phyloP scores from a whole-genome alignment of 257 asterid genomes.

The Ocimum tenuiflorum region DNA sequence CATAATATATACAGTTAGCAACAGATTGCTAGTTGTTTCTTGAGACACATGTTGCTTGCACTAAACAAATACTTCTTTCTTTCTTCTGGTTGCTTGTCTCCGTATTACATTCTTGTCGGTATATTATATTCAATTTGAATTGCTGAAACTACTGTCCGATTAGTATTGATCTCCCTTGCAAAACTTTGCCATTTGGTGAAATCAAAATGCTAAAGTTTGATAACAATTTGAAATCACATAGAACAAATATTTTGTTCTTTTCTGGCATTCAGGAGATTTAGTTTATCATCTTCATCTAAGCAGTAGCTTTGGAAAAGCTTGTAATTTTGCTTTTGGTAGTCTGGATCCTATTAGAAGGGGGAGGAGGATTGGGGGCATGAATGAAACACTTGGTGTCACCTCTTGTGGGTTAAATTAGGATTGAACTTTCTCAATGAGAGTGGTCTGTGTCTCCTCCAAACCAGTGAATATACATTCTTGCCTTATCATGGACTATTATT shows the following conservation, averaged over 20 bases:
- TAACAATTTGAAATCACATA: neutral
- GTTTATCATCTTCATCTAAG: neutral
- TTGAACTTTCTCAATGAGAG: neutral
- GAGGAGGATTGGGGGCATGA: neutral
- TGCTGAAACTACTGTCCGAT: no score
- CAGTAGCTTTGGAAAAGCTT: constrained; percentile 5
- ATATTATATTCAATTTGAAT: neutral
- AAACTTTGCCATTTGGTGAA: neutral
- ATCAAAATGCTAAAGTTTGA: neutral
- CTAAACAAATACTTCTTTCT: neutral
- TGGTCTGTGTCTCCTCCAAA: neutral
- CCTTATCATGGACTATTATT: neutral
- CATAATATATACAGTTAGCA: no score
- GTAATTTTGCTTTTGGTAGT: neutral
- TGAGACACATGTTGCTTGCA: neutral
- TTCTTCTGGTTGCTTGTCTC: neutral
- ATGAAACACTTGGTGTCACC: neutral
- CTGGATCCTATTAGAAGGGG: neutral
- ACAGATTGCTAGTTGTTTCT: constrained; percentile 9
- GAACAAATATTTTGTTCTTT: neutral
- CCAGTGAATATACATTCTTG: neutral
- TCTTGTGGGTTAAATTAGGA: neutral
- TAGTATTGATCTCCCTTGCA: no score
- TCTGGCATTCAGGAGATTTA: neutral
- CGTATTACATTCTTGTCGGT: neutral